phyloP scores from a whole-genome alignment of 306 rosid species.

The Lupinus albus region DNA sequence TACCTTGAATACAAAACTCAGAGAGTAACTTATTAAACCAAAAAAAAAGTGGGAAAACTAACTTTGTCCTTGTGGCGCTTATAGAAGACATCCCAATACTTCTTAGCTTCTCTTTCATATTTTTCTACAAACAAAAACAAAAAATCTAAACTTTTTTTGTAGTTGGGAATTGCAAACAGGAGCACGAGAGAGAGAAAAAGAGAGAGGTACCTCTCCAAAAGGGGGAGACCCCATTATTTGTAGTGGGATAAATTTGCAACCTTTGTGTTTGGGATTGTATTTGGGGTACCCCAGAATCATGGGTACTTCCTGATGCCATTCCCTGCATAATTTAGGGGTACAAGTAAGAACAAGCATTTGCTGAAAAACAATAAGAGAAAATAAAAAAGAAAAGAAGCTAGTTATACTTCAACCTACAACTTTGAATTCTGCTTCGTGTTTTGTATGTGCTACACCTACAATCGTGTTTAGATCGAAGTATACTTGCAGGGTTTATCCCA shows the following conservation, averaged over 20 bases:
- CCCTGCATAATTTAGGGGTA: neutral
- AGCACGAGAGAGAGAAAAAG: neutral
- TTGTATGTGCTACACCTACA: too few relatives aligned
- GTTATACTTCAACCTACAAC: too few relatives aligned
- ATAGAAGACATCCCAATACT: slow-evolving; percentile 94
- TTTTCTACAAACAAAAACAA: slow-evolving; percentile 55
- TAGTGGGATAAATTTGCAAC: slow-evolving; percentile 73
- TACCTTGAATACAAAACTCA: slow-evolving; percentile 7
- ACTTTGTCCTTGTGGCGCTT: slow-evolving; percentile 84
- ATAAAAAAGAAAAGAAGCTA: too few relatives aligned
- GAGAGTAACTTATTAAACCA: neutral
- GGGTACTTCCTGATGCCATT: slow-evolving; percentile 55
- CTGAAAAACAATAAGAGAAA: too few relatives aligned
- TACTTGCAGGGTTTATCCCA: too few relatives aligned
- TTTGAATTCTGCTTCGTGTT: too few relatives aligned
- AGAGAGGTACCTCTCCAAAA: slow-evolving; percentile 81
- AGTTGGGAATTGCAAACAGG: neutral
- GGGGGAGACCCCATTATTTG: slow-evolving; percentile 61
- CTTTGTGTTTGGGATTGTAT: slow-evolving; percentile 50
- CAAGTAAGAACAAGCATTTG: too few relatives aligned
- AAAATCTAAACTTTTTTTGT: neutral
- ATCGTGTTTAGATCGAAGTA: too few relatives aligned
- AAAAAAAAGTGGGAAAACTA: slow-evolving; percentile 24
- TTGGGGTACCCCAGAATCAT: slow-evolving; percentile 50
- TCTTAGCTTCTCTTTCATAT: slow-evolving; percentile 87